These are phyloP conservation scores for Myxozyma kluyveri DNA, from an alignment of 805 yeast species.

Conservation along the genomic window DNA sequence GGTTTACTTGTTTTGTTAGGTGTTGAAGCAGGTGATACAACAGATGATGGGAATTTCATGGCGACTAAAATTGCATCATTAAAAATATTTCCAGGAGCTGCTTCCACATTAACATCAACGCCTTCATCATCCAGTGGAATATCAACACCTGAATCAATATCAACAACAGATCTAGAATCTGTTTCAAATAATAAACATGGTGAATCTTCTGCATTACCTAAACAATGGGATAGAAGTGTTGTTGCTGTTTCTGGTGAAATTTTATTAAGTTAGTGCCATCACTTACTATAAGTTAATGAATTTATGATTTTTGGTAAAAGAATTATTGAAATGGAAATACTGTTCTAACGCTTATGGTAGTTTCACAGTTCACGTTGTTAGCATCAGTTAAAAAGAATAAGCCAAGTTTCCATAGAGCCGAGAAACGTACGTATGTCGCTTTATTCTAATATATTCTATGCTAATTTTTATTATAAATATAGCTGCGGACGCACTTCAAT, in stretches of 20 bases:
- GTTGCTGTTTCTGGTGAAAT: constrained; percentile 69
- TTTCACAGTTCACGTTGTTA: constrained; percentile 88
- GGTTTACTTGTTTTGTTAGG: constrained; percentile 87
- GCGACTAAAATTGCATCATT: constrained; percentile 65
- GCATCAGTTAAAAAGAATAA: constrained; percentile 85
- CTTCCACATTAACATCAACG: constrained; percentile 39
- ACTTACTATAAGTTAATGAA: too few species aligned
- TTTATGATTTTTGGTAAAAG: not conserved
- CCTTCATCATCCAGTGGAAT: constrained; percentile 1
- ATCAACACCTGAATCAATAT: not conserved
- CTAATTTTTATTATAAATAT: not conserved
- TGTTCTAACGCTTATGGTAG: constrained; percentile 35
- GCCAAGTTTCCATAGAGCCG: constrained; percentile 92
- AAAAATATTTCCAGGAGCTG: constrained; percentile 61
- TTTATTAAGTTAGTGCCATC: constrained; percentile 53
- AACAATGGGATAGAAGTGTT: constrained; percentile 73
- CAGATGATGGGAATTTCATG: constrained; percentile 65
- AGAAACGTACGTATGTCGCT: constrained; percentile 66
- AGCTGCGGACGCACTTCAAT: constrained; percentile 17
- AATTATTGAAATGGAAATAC: not conserved
- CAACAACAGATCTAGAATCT: not conserved
- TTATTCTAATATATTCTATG: constrained; percentile 35
- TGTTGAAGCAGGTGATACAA: constrained; percentile 71
- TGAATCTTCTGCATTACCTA: constrained; percentile 28
- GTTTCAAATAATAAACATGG: not conserved